Conservation (phyloP, 805 yeast species). For the Wickerhamomyces pijperi region DNA sequence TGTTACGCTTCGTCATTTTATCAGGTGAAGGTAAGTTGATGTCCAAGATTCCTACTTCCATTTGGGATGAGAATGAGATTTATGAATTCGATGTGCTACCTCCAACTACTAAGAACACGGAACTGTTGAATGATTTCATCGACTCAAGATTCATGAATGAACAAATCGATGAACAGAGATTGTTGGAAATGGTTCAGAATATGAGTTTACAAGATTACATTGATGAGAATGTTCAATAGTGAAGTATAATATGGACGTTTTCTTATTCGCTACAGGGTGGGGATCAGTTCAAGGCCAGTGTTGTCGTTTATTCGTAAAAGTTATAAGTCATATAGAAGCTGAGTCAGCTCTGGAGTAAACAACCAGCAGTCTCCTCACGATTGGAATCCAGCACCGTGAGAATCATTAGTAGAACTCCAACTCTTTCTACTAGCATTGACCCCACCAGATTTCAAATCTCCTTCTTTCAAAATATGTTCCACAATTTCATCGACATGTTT, state of each 20-base stretch:
- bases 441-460: conserved; percentile 34
- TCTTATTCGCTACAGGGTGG: too few relatives aligned
- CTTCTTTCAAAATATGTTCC: conserved; percentile 46
- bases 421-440: conserved; percentile 17
- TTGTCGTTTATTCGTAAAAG: too few relatives aligned
- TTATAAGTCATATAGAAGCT: not conserved
- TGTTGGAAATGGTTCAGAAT: conserved; percentile 18
- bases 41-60: conserved; percentile 52
- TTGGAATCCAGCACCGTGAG: conserved; percentile 21
- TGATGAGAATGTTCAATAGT: conserved; percentile 2
- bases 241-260: not conserved
- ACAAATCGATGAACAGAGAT: conserved; percentile 12
- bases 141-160: conserved; percentile 19
- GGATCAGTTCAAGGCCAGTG: too few relatives aligned
- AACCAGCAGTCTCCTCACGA: too few relatives aligned
- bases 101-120: conserved; percentile 37
- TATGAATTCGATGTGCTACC: conserved; percentile 68
- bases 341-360: too few relatives aligned
- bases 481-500: conserved; percentile 42
- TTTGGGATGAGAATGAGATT: conserved; percentile 53
- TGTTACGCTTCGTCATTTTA: conserved; percentile 55
- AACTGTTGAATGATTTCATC: conserved; percentile 22
- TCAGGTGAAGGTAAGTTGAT: conserved; percentile 63
- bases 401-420: conserved; percentile 34
- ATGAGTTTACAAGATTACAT: conserved; percentile 17